Percentiles rank a stretch among this genome's conserved stretches.
phyloP scores from a whole-genome alignment of 768 basidiomycete genomes.

The Boletus rubroflammeus region DNA sequence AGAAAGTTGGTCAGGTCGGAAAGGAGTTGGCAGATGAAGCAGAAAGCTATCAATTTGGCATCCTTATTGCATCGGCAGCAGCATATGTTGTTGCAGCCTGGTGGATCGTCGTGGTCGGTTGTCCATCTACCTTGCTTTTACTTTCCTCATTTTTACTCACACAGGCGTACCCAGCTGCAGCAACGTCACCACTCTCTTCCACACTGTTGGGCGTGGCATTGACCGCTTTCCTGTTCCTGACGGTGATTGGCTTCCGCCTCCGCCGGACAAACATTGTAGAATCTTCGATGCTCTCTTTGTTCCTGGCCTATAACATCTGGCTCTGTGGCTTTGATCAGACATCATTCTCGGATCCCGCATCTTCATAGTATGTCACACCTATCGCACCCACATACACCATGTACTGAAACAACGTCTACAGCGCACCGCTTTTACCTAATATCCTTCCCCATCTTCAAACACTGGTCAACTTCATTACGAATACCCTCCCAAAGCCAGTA shows the following conservation, averaged over 20 bases:
- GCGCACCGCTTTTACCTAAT: conserved; percentile 73
- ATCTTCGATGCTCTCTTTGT: conserved; percentile 80
- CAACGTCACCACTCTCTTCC: conserved; percentile 81
- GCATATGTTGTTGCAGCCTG: conserved; percentile 80
- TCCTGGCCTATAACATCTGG: conserved; percentile 90
- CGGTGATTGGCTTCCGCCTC: conserved; percentile 85
- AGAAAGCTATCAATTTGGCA: conserved; percentile 72
- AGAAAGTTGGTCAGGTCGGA: conserved; percentile 75
- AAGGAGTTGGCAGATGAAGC: conserved; percentile 68
- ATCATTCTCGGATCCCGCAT: conserved; percentile 68
- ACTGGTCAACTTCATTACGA: conserved; percentile 74
- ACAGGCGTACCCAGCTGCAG: conserved; percentile 79
- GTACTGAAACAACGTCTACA: conserved; percentile 29
- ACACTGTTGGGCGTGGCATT: conserved; percentile 86
- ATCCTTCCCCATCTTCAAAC: conserved; percentile 80
- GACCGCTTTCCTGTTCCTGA: conserved; percentile 86
- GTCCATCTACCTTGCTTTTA: not conserved
- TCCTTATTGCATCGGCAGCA: conserved; percentile 72
- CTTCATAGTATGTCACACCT: conserved; percentile 61
- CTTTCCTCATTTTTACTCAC: conserved; percentile 10
- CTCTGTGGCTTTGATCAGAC: conserved; percentile 78
- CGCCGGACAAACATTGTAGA: conserved; percentile 92
- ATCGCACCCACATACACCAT: not conserved
- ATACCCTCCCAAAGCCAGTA: conserved; percentile 83
- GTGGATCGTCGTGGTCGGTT: conserved; percentile 80